Base-by-base conservation (phyloP, 371 early-diverging fungal species). In the Capillidium rhysosporum region DNA sequence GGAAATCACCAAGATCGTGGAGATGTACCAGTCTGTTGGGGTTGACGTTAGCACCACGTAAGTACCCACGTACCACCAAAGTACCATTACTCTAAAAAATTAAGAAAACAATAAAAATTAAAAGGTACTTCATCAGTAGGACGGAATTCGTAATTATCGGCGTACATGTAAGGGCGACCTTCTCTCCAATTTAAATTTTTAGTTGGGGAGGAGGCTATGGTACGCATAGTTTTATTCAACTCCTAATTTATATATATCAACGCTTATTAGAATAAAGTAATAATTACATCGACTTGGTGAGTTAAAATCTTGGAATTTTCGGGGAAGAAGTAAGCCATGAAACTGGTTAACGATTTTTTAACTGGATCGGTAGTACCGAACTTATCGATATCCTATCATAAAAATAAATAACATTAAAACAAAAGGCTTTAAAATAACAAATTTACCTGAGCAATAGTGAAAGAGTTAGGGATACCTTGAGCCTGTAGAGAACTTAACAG, bases 21-120 rank as follows among this genome's bases (percentile, higher is more conserved):
- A 97, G 66, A 65, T 94, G 90, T 9, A 93, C 75, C 25, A 93
- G 68, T 5, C 90, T 76, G 63, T 92, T 90, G 40, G 90, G 89
- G 45, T 81, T 80, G 49, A 93, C 74, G 18, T 74, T 76, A 38
- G 73, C 72, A 5, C 85, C 86, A 49, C 89, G 58, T 71, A 82
- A 65, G 76, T 73, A 86, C 5, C 94, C 97, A 14, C 82, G 87
- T 9, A 94, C 77, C 30, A 70, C 74, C 57, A 94, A 61, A 0
- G 73, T 72, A 12, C 90, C 91, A 5, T 57, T 53, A 26, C 72
- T 61, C 57, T 61, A 46, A 39, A 9, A n/a, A 40, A 30, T 30
- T 23, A 40, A 34, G 21, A 40, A 31, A 9, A 53, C 25, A 41
- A 54, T 12, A 8, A 30, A 0, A 1, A 40, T 29, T 25, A 25